Percentiles rank a stretch among this genome's conserved stretches.
These are phyloP conservation scores for Venturia pyrina DNA, from an alignment of 2,329 filamentous ascomycete genomes.

Conservation along the genomic window DNA sequence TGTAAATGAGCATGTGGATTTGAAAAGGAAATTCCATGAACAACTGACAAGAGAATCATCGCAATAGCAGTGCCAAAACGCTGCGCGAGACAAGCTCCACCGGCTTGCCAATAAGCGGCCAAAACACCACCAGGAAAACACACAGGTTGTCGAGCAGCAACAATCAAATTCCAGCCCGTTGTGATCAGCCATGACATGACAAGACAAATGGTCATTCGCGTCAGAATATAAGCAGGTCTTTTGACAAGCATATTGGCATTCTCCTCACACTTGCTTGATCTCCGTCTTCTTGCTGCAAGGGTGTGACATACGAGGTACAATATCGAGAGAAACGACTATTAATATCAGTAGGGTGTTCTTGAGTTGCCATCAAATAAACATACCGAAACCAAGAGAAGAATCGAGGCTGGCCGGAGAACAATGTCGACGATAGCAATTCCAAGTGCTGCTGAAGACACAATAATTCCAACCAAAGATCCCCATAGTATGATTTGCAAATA, in stretches of 20 bases:
- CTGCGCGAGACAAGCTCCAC: slow-evolving; percentile 22
- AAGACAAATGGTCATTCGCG: slow-evolving; percentile 23
- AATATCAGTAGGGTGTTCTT: not conserved
- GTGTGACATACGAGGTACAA: slow-evolving; percentile 26
- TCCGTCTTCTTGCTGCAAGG: slow-evolving; percentile 24
- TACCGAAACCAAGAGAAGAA: slow-evolving; percentile 25
- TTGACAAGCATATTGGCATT: slow-evolving; percentile 19
- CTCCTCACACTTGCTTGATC: slow-evolving; percentile 21
- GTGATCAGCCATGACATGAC: slow-evolving; percentile 29
- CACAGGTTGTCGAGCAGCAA: slow-evolving; percentile 26
- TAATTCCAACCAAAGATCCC: slow-evolving; percentile 22
- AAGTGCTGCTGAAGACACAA: slow-evolving; percentile 23
- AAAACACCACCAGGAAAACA: slow-evolving; percentile 20
- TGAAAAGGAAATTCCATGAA: not conserved
- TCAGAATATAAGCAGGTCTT: slow-evolving; percentile 24
- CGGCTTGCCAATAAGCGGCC: slow-evolving; percentile 24
- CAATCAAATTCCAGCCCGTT: slow-evolving; percentile 30
- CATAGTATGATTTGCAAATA: slow-evolving; percentile 26
- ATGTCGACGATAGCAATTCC: slow-evolving; percentile 20
- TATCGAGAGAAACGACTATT: slow-evolving; percentile 24
- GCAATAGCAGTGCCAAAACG: slow-evolving; percentile 24
- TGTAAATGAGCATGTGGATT: not conserved
- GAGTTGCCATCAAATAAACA: slow-evolving; percentile 12
- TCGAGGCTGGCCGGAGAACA: slow-evolving; percentile 22
- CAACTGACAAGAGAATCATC: slow-evolving; percentile 24